A percentile compares a stretch with the other conserved stretches of the same genome.
phyloP scores from a whole-genome alignment of 192 early-diverging fungal species.

The Cetraspora pellucida region DNA sequence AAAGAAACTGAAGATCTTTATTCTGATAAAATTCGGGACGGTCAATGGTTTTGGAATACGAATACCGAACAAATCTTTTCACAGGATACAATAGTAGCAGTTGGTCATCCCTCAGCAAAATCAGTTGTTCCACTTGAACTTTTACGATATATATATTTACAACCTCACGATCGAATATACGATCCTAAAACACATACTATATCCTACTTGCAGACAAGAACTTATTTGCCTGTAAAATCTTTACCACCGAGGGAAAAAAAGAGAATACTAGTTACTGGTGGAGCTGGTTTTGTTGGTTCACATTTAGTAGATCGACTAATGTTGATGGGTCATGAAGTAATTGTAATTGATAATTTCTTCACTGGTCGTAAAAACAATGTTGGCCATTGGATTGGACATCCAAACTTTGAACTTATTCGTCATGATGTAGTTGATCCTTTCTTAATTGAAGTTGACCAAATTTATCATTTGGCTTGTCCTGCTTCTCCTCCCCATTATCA shows the following conservation, averaged over 20 bases:
- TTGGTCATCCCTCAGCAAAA: constrained; percentile 43
- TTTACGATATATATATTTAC: constrained; percentile 45
- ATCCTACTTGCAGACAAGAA: constrained; percentile 44
- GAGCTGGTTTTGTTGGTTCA: constrained; percentile 86
- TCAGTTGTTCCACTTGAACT: constrained; percentile 41
- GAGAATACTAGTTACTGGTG: constrained; percentile 81
- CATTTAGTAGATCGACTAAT: constrained; percentile 81
- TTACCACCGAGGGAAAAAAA: constrained; percentile 58
- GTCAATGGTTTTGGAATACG: background rate
- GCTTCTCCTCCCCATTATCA: constrained; percentile 89
- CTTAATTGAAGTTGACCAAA: constrained; percentile 82
- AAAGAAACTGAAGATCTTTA: too few species aligned
- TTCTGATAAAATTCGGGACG: too few species aligned
- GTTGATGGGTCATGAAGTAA: constrained; percentile 82
- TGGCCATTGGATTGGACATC: constrained; percentile 82
- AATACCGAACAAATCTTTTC: constrained; percentile 7
- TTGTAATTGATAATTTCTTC: constrained; percentile 82
- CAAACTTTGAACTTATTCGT: constrained; percentile 77
- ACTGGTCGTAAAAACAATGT: constrained; percentile 77
- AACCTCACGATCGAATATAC: constrained; percentile 32
- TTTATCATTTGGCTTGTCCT: constrained; percentile 87
- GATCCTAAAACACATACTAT: constrained; percentile 43
- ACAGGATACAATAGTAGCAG: constrained; percentile 29
- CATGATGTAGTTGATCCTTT: constrained; percentile 86
- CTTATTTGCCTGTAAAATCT: constrained; percentile 61